Percentiles rank a stretch among this genome's conserved stretches.
Evolutionary conservation across 2,329 filamentous ascomycete species (phyloP).

Genomic region (Aspergillus fumigatus): DNA sequence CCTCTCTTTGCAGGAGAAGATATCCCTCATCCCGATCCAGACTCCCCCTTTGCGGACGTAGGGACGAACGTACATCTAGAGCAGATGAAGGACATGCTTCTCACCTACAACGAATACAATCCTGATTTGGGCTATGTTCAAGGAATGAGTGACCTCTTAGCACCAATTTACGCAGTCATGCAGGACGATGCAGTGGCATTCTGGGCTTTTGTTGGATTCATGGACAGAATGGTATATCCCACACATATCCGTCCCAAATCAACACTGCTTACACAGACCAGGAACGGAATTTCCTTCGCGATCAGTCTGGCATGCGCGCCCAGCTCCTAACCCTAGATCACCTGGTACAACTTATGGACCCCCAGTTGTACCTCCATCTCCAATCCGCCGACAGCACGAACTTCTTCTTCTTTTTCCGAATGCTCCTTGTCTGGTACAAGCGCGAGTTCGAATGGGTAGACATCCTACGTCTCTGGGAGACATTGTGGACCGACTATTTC

Average conservation of each 20-base stretch:
- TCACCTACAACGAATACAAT: conserved; percentile 99
- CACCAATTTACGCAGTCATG: conserved; percentile 93
- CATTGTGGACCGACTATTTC: conserved; percentile 87
- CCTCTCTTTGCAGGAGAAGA: conserved; percentile 96
- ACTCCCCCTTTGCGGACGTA: conserved; percentile 85
- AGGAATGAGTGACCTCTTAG: conserved; percentile 95
- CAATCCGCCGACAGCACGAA: conserved; percentile 91
- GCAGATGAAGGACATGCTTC: conserved; percentile 98
- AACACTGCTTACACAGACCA: conserved; percentile 16
- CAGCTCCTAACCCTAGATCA: conserved; percentile 91
- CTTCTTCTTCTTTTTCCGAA: conserved; percentile 99
- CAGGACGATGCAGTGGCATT: conserved; percentile 97
- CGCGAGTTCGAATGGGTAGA: conserved; percentile 90
- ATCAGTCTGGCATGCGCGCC: conserved; percentile 92
- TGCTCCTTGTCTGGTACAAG: conserved; percentile 99
- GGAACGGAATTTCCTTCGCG: conserved; percentile 91
- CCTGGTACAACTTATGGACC: conserved; percentile 94
- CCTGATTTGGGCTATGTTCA: conserved; percentile 93
- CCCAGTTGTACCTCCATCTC: conserved; percentile 85
- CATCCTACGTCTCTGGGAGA: conserved; percentile 84
- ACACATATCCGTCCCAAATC: conserved; percentile 4
- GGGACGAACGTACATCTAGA: conserved; percentile 97
- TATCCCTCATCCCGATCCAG: conserved; percentile 91
- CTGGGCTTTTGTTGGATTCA: conserved; percentile 93
- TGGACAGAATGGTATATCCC: conserved; percentile 74